A percentile compares a stretch with the other conserved stretches of the same genome.
phyloP scores from a whole-genome alignment of 1,284 basidiomycete species.

The Lentinus polychrous region DNA sequence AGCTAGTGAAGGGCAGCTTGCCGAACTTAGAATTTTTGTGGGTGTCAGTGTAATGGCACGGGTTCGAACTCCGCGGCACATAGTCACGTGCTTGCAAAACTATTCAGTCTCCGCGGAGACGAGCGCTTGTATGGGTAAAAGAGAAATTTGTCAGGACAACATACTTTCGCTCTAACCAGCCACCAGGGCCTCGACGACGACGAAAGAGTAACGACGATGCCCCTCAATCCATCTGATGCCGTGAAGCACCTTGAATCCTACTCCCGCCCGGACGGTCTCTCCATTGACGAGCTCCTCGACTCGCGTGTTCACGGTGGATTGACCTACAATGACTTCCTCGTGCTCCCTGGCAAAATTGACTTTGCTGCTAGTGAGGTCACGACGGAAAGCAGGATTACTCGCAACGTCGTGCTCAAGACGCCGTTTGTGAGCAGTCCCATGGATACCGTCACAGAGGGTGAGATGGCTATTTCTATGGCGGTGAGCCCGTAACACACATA shows the following conservation, averaged over 20 bases:
- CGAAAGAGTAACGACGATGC: slow-evolving; percentile 15
- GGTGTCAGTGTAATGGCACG: too few species aligned
- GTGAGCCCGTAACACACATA: slow-evolving; percentile 37
- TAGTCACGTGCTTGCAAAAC: too few species aligned
- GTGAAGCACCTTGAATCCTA: slow-evolving; percentile 75
- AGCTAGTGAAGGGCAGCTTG: too few species aligned
- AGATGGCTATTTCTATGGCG: slow-evolving; percentile 96
- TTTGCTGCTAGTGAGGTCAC: slow-evolving; percentile 81
- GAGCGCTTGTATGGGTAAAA: too few species aligned
- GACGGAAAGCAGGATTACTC: slow-evolving; percentile 84
- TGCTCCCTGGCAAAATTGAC: slow-evolving; percentile 95
- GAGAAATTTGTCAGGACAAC: too few species aligned
- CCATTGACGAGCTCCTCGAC: slow-evolving; percentile 86
- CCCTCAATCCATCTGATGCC: slow-evolving; percentile 60
- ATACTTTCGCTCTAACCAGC: too few species aligned
- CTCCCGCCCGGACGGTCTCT: slow-evolving; percentile 77
- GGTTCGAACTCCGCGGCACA: too few species aligned
- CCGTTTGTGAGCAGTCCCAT: slow-evolving; percentile 98
- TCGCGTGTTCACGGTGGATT: slow-evolving; percentile 85
- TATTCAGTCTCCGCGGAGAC: too few species aligned
- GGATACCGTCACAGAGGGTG: slow-evolving; percentile 97
- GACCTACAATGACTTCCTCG: slow-evolving; percentile 94
- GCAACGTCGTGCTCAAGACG: slow-evolving; percentile 90
- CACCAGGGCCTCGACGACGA: too few species aligned
- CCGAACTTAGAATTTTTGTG: too few species aligned